A percentile compares a stretch with the other conserved stretches of the same genome.
phyloP scores from a whole-genome alignment of 768 basidiomycete genomes.

The Calocera cornea region DNA sequence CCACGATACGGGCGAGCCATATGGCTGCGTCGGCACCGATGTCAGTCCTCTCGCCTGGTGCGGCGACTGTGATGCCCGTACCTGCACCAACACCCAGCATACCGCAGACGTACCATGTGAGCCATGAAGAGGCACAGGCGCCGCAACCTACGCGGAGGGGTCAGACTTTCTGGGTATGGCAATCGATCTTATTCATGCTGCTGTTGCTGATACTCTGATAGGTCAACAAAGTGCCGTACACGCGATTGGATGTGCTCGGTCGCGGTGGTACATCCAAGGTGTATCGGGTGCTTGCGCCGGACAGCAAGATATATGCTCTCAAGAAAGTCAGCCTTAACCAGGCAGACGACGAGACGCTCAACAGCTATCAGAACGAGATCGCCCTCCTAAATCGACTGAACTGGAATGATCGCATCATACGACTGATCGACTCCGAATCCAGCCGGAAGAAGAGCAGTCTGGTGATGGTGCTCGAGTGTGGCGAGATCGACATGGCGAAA shows the following conservation, averaged over 20 bases:
- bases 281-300: slow-evolving; percentile 69
- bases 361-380: slow-evolving; percentile 93
- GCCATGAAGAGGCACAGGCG: not conserved
- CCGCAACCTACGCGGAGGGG: not conserved
- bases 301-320: slow-evolving; percentile 72
- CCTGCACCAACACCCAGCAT: not conserved
- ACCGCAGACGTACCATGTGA: not conserved
- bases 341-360: slow-evolving; percentile 77
- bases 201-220: not conserved
- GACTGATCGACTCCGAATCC: slow-evolving; percentile 80
- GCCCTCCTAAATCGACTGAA: slow-evolving; percentile 82
- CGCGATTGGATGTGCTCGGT: slow-evolving; percentile 77
- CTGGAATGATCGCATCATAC: slow-evolving; percentile 85
- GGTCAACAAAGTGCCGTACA: slow-evolving; percentile 76
- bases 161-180: not conserved
- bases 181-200: not conserved
- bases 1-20: not conserved
- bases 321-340: slow-evolving; percentile 86
- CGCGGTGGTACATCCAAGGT: slow-evolving; percentile 94
- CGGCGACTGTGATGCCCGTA: not conserved
- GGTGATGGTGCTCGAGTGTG: slow-evolving; percentile 88
- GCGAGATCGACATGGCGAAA: slow-evolving; percentile 81
- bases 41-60: not conserved
- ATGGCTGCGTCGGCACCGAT: not conserved
- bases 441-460: slow-evolving; percentile 64